phyloP scores from a whole-genome alignment of 345 rosid genomes.

The Dovyalis caffra region DNA sequence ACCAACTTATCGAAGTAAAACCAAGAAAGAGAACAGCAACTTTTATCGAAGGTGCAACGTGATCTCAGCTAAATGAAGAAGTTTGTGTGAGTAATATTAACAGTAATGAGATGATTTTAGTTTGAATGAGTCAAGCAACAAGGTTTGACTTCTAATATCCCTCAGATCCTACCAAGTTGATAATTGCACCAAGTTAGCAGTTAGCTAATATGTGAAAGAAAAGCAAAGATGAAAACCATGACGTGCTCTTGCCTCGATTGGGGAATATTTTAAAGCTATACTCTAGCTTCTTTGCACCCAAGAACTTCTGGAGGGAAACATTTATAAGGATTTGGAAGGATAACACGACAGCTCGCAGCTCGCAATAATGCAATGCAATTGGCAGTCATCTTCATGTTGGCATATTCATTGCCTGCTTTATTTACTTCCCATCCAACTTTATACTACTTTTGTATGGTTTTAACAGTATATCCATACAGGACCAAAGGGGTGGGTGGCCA shows the following conservation, averaged over 20 bases:
- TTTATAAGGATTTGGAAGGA: neutral
- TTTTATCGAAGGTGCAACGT: neutral
- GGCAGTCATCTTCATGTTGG: neutral
- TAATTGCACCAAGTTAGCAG: neutral
- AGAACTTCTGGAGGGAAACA: neutral
- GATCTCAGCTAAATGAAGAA: neutral
- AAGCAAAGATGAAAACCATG: neutral
- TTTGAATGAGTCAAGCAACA: neutral
- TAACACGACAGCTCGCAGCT: neutral
- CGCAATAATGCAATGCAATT: neutral
- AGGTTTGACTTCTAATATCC: neutral
- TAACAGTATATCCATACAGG: neutral
- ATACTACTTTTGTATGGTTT: neutral
- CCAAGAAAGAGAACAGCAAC: neutral
- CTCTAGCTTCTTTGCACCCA: neutral
- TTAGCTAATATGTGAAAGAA: neutral
- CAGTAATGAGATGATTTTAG: neutral
- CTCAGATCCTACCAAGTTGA: neutral
- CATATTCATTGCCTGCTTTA: neutral
- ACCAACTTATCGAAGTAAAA: neutral
- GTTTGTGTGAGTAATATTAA: neutral
- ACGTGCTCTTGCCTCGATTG: neutral
- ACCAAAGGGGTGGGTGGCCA: neutral
- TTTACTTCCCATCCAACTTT: neutral
- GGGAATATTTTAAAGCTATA: neutral